Evolutionary conservation across 2,329 filamentous ascomycete genomes (phyloP), one percentile per base, ranked within the genome.

Genomic region (Seiridium cupressi): DNA sequence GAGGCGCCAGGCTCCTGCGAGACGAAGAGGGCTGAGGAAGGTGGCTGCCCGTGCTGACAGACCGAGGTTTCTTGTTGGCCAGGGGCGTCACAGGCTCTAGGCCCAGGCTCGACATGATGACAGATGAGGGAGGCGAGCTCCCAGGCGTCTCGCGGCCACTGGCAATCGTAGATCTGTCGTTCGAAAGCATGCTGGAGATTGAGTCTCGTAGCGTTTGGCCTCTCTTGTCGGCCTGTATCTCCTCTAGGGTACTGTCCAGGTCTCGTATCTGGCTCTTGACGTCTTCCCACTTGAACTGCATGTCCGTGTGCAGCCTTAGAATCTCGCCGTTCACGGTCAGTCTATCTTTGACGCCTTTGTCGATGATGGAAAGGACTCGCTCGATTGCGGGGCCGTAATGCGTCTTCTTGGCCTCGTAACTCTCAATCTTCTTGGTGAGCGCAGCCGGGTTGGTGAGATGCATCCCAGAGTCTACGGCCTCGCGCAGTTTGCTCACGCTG

Each of bases 301-400:
- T 90, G 68, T 98, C 93, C 5, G 87, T 85, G 69, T 97, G 89
- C 38, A 98, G 80, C 49, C 93, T 87, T 35, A 98, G 76, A 63
- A 98, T 95, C 75, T 98, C 95, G 49, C 95, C 95, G 70, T 99
- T 98, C 59, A 98, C 92, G 0, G 95, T 98, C 55, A 97, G 81
- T n/a, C 95, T 87, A 70, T 98, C 93, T 71, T 91, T 91, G 69
- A 98, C 90, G n/a, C 95, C 95, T 71, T 92, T 94, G 67, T 97
- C 92, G 55, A 98, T 97, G 71, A 98, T 96, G 44, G 89, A 88
- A 18, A 98, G 78, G 6, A 99, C 92, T 47, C 93, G 86, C 72
- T 95, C 92, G 71, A 99, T 96, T 1, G 95, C 94, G 8, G 93
- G 92, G 1, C 93, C 90, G 70, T 98, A 99, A 73, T 98, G 94